These are phyloP conservation scores for Epichloe festucae DNA, from an alignment of 2,329 filamentous ascomycete genomes.

Conservation along the genomic window DNA sequence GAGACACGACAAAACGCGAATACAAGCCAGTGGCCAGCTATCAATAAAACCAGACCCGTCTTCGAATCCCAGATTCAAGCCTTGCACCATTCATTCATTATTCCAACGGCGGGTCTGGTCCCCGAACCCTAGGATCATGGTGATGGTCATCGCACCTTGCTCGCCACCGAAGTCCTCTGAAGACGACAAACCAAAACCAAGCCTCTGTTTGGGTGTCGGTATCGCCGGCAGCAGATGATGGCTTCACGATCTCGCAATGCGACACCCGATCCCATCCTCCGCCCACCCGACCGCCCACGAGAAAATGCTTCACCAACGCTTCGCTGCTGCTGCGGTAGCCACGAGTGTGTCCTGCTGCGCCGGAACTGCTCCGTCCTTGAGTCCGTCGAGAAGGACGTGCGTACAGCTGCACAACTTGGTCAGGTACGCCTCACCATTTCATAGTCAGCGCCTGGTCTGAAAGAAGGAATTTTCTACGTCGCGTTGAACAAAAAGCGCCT, in stretches of 20 bases:
- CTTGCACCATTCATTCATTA: background rate
- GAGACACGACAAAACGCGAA: background rate
- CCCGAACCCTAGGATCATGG: slow-evolving; percentile 6
- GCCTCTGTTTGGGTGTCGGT: background rate
- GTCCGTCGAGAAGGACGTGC: slow-evolving; percentile 75
- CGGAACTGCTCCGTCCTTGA: slow-evolving; percentile 70
- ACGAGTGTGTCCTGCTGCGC: slow-evolving; percentile 66
- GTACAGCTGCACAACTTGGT: slow-evolving; percentile 73
- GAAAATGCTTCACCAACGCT: slow-evolving; percentile 22
- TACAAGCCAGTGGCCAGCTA: background rate
- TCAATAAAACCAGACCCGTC: background rate
- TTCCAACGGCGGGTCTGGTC: background rate
- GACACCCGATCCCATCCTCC: slow-evolving; percentile 10
- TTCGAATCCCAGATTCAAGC: background rate
- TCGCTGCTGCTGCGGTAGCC: slow-evolving; percentile 74
- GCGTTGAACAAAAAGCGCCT: background rate
- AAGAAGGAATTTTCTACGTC: background rate
- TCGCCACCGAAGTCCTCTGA: background rate
- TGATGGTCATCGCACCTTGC: slow-evolving; percentile 1
- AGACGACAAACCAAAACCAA: background rate
- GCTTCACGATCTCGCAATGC: slow-evolving; percentile 3
- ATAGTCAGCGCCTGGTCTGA: background rate
- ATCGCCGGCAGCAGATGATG: slow-evolving; percentile 6
- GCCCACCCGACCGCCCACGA: slow-evolving; percentile 12
- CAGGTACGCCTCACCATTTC: slow-evolving; percentile 53